These are phyloP conservation scores for Pseudogymnoascus sp. DNA, from an alignment of 2,329 filamentous ascomycete genomes.

Conservation along the genomic window DNA sequence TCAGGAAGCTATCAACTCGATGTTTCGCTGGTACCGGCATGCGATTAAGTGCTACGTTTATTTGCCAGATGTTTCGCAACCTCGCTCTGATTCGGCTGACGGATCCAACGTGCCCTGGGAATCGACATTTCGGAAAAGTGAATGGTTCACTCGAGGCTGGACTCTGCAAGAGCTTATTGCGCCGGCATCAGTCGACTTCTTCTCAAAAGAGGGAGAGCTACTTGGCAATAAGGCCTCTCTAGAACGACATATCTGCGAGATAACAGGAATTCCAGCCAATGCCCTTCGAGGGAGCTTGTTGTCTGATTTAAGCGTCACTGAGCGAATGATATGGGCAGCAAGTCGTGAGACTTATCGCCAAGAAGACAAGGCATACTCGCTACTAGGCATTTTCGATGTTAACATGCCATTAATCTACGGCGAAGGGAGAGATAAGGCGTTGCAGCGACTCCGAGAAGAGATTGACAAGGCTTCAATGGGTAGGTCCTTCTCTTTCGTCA, in stretches of 20 bases:
- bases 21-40: conserved; percentile 18
- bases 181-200: conserved; percentile 17
- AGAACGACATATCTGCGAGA: conserved; percentile 17
- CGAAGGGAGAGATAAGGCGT: conserved; percentile 27
- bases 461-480: conserved; percentile 21
- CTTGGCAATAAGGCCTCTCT: conserved; percentile 17
- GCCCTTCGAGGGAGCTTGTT: conserved; percentile 16
- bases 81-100: neutral
- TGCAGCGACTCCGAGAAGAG: conserved; percentile 30
- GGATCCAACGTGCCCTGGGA: conserved; percentile 9
- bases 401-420: conserved; percentile 40
- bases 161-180: conserved; percentile 20
- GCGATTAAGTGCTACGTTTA: conserved; percentile 16
- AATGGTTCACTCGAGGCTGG: conserved; percentile 16
- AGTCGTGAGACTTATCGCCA: conserved; percentile 27
- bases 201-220: conserved; percentile 15
- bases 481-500: too few species aligned
- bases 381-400: conserved; percentile 38
- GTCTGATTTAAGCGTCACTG: conserved; percentile 14
- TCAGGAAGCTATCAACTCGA: conserved; percentile 16
- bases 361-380: conserved; percentile 39
- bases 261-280: conserved; percentile 15
- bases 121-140: conserved; percentile 14
- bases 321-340: conserved; percentile 34
- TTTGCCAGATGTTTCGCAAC: conserved; percentile 15